Conservation (phyloP, 495 filamentous ascomycete genomes). For the Annulohypoxylon maeteangense region DNA sequence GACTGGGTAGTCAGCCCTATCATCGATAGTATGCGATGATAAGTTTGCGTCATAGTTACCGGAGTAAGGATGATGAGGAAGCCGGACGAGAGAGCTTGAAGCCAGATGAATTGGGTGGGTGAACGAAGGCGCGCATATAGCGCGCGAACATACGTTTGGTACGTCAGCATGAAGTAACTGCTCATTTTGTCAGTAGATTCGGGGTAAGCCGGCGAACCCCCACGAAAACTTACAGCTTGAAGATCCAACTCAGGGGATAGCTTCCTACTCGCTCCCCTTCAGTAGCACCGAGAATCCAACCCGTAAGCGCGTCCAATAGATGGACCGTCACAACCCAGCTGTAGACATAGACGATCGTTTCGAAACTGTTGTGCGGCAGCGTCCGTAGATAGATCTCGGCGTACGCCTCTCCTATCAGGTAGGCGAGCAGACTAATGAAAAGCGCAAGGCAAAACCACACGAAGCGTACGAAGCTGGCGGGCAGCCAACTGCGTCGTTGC, state of each 20-base stretch:
- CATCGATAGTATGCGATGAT: constrained; percentile 61
- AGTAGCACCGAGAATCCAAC: constrained; percentile 69
- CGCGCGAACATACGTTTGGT: constrained; percentile 76
- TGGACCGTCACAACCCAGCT: constrained; percentile 72
- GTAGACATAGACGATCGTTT: constrained; percentile 73
- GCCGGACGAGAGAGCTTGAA: constrained; percentile 67
- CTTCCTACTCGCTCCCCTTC: constrained; percentile 70
- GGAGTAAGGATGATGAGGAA: constrained; percentile 68
- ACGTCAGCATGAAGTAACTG: constrained; percentile 72
- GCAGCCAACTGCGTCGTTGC: constrained; percentile 60
- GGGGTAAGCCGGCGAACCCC: constrained; percentile 1
- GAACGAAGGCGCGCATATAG: constrained; percentile 71
- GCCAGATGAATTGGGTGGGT: constrained; percentile 67
- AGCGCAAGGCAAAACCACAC: constrained; percentile 73
- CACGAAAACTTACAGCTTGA: constrained; percentile 63
- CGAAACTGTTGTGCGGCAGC: constrained; percentile 69
- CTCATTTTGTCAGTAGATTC: constrained; percentile 32
- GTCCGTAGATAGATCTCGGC: constrained; percentile 73
- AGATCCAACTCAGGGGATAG: constrained; percentile 71
- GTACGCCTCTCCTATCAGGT: constrained; percentile 72
- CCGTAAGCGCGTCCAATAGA: constrained; percentile 66
- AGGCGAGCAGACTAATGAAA: constrained; percentile 67
- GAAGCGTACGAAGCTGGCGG: constrained; percentile 70
- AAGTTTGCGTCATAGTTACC: constrained; percentile 66
- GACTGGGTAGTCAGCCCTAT: constrained; percentile 62